Conservation (phyloP, 2,329 filamentous ascomycete species). For the Aspergillus arachidicola region DNA sequence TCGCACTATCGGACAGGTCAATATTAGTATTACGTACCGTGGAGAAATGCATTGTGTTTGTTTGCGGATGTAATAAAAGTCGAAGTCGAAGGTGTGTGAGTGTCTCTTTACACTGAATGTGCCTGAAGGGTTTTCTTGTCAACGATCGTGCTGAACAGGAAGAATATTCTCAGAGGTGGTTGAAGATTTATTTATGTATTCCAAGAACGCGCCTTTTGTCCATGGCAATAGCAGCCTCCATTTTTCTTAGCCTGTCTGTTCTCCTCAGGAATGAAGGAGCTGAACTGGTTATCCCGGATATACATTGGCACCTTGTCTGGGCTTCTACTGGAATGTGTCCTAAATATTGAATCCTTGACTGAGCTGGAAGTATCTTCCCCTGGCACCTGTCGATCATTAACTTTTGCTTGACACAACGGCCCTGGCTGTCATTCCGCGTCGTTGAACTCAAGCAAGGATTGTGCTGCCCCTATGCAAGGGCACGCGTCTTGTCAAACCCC, state of each 20-base stretch:
- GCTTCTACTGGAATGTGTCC: neutral
- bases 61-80: neutral
- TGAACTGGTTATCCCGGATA: neutral
- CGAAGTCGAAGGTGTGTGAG: neutral
- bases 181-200: neutral
- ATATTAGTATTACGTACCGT: slow-evolving; percentile 3
- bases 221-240: neutral
- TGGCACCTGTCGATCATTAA: neutral
- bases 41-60: slow-evolving; percentile 14
- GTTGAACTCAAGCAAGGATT: neutral
- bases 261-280: neutral
- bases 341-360: neutral
- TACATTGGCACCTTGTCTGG: neutral
- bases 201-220: neutral
- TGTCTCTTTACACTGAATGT: neutral
- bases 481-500: neutral
- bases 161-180: neutral
- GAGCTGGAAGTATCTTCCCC: neutral
- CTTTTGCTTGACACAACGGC: neutral
- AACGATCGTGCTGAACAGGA: neutral
- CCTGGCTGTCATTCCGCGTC: neutral
- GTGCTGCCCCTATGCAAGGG: neutral
- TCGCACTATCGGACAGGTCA: too few species aligned
- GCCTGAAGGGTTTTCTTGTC: neutral
- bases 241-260: neutral